phyloP scores from a whole-genome alignment of 306 rosid species.

The Trifolium subterraneum region DNA sequence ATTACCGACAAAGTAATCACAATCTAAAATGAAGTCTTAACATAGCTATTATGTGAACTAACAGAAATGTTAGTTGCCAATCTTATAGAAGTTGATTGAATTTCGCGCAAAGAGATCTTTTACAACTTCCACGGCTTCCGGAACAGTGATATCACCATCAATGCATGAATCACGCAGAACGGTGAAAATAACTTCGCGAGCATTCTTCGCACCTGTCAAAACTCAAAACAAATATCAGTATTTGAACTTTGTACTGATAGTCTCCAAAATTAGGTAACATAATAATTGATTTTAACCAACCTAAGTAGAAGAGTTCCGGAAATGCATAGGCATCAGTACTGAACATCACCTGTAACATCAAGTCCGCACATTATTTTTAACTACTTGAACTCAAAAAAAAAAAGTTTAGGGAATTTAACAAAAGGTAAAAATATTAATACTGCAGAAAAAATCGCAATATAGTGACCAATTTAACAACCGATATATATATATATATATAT shows the following conservation, averaged over 20 bases:
- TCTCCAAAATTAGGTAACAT: conserved; percentile 1
- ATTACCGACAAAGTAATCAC: no score
- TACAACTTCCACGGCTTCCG: conserved; percentile 79
- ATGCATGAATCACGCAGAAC: conserved; percentile 75
- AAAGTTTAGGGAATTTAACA: no score
- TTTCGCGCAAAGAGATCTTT: conserved; percentile 75
- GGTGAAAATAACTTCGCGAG: conserved; percentile 77
- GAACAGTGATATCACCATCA: conserved; percentile 79
- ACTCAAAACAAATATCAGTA: neutral
- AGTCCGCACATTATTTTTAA: no score
- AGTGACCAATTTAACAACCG: no score
- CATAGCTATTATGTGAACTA: conserved; percentile 36
- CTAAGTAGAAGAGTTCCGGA: conserved; percentile 91
- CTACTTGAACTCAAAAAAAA: no score
- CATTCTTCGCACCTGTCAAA: conserved; percentile 76
- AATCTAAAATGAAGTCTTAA: neutral
- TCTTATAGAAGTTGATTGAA: conserved; percentile 74
- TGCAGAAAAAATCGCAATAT: no score
- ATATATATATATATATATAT: no score
- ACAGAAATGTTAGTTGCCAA: conserved; percentile 36
- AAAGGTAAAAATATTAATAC: no score
- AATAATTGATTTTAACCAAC: conserved; percentile 46
- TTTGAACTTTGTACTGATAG: neutral
- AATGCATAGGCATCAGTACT: conserved; percentile 83
- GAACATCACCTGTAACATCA: conserved; percentile 99